phyloP scores from a whole-genome alignment of 2,329 filamentous ascomycete genomes.

The Verticillium albo-atrum region DNA sequence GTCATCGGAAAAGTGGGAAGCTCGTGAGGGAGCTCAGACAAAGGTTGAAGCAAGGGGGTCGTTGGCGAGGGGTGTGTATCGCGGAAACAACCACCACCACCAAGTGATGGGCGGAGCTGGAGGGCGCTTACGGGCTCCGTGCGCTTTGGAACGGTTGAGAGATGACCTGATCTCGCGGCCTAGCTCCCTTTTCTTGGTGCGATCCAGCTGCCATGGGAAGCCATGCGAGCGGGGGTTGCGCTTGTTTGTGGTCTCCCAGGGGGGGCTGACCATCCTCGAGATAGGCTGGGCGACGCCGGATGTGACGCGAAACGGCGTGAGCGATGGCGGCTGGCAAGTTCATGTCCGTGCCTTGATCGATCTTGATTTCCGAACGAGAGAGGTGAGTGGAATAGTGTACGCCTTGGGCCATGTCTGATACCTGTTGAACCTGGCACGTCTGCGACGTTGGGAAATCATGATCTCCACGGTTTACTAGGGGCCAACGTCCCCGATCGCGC shows the following conservation, averaged over 20 bases:
- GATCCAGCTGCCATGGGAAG: neutral
- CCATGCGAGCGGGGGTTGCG: neutral
- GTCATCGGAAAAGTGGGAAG: neutral
- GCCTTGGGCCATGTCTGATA: neutral
- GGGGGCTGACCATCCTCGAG: neutral
- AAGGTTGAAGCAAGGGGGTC: neutral
- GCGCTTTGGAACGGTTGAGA: neutral
- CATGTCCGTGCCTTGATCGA: neutral
- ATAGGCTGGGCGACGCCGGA: neutral
- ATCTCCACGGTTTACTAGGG: neutral
- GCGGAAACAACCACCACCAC: too few species aligned
- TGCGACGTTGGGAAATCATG: neutral
- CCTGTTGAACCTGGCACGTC: neutral
- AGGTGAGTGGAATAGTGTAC: neutral
- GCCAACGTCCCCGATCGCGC: neutral
- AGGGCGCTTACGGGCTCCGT: neutral
- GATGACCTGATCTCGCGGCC: slow-evolving; percentile 2
- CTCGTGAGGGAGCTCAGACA: neutral
- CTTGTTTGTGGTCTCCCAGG: neutral
- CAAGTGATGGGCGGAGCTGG: neutral
- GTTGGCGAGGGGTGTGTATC: too few species aligned
- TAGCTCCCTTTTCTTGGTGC: neutral
- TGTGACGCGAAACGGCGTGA: neutral
- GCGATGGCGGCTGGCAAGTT: neutral
- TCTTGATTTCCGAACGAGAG: neutral